Evolutionary conservation across 2,329 filamentous ascomycete genomes (phyloP), one percentile per base, ranked within the genome.

Genomic region (Fusarium sp.): DNA sequence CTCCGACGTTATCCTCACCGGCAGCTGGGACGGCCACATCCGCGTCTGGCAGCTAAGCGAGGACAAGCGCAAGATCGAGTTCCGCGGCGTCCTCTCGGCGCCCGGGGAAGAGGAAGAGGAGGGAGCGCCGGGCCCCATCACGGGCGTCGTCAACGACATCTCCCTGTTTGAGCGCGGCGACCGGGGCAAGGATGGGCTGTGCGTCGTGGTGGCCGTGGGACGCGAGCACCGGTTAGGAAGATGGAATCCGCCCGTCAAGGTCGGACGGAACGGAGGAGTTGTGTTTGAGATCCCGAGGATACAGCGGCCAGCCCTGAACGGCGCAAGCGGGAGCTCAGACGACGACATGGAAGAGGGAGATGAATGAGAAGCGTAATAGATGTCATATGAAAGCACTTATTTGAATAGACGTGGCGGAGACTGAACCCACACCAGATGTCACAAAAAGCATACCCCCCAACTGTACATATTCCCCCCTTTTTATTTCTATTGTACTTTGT

Each of bases 1-100:
- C 82, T 96, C 94, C 6, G 95, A 99, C 79, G 86, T 98, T 60
- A 90, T 99, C 66, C 87, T 99, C 60, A 97, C 92, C 74, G 96
- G 96, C 35, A 98, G 94, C 83, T 99, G 96, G 95, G 96, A 84
- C 80, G 96, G 96, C 3, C 91, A 90, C 82, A 88, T 99, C 67
- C 89, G 96, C 59, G 92, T 92, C 6, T 99, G 96, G 96, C 91
- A 89, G 70, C 87, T 99, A 22, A 93, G 91, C 62, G 90, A 94
- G 47, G 96, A 98, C 81, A 96, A 95, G 84, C 90, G 90, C 81
- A 91, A 88, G 73, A 89, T 99, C 52, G 92, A 96, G 78, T 84
- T 90, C 1, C 83, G 94, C 9, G 95, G 94, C 1, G 87, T 90
- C 2, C 85, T 96, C 34, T 92, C 90, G 14, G 82, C 79, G 20